Percentiles rank a stretch among this genome's conserved stretches.
phyloP scores from a whole-genome alignment of 352 stramenopile species.

The Globisporangium paddicum region DNA sequence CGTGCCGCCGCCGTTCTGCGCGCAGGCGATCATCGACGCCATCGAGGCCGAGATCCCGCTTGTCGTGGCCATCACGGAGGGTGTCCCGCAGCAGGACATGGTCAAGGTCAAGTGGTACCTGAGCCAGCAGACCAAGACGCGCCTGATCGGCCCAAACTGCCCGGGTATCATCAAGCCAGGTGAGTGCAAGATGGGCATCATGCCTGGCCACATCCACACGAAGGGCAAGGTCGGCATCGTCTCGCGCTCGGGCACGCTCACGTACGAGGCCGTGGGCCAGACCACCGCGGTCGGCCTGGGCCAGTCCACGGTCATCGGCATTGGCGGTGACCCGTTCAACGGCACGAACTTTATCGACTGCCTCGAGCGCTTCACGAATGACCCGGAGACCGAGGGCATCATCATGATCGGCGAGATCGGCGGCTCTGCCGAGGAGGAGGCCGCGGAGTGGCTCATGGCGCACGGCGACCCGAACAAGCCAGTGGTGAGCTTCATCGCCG shows the following conservation, averaged over 20 bases:
- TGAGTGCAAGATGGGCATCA: constrained; percentile 99
- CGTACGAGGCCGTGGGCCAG: constrained; percentile 99
- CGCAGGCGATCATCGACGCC: constrained; percentile 97
- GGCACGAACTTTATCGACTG: constrained; percentile 99
- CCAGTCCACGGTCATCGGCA: constrained; percentile 99
- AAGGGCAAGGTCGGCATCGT: constrained; percentile 99
- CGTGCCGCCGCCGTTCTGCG: constrained; percentile 98
- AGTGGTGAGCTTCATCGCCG: constrained; percentile 99
- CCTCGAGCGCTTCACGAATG: constrained; percentile 98
- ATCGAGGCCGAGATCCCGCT: constrained; percentile 96
- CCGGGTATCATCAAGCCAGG: constrained; percentile 99
- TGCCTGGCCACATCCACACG: constrained; percentile 99
- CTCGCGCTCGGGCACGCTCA: constrained; percentile 97
- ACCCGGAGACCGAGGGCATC: constrained; percentile 98
- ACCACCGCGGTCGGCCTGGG: constrained; percentile 95
- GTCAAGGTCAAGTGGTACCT: constrained; percentile 97
- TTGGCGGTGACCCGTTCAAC: constrained; percentile 99
- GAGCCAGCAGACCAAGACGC: constrained; percentile 90
- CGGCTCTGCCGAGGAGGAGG: constrained; percentile 97
- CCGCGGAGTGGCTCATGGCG: constrained; percentile 97
- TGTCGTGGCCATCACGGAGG: constrained; percentile 98
- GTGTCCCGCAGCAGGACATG: constrained; percentile 99
- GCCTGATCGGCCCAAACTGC: constrained; percentile 99
- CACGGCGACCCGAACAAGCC: constrained; percentile 98
- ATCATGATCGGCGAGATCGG: constrained; percentile 99